Evolutionary conservation across 225 moss, liverwort and hornwort species (phyloP).

Genomic region (Physcomitrium patens): DNA sequence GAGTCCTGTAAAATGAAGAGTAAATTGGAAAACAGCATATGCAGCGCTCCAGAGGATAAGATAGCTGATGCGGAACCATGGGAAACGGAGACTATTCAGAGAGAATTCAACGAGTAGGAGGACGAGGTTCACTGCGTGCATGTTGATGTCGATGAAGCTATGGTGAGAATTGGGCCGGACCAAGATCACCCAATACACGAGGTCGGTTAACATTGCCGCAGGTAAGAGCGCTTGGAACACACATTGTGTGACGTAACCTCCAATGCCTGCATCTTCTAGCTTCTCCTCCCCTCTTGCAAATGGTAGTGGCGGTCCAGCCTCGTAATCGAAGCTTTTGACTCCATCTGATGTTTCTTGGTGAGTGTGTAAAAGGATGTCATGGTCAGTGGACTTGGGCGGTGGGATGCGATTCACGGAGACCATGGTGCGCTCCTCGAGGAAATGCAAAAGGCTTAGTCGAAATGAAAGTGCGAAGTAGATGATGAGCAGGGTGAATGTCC

Average conservation of each 20-base stretch:
- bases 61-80: slow-evolving; percentile 86
- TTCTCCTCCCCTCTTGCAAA: slow-evolving; percentile 36
- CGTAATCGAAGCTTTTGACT: slow-evolving; percentile 10
- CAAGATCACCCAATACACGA: slow-evolving; percentile 80
- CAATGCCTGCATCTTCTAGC: slow-evolving; percentile 49
- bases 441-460: slow-evolving; percentile 50
- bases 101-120: slow-evolving; percentile 64
- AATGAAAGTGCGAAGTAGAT: slow-evolving; percentile 60
- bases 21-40: slow-evolving; percentile 71
- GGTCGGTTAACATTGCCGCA: slow-evolving; percentile 80
- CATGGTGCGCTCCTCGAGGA: slow-evolving; percentile 28
- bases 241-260: slow-evolving; percentile 57
- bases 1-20: slow-evolving; percentile 46
- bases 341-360: neutral
- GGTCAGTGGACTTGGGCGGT: slow-evolving; percentile 30
- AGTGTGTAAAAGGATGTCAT: slow-evolving; percentile 32
- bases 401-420: slow-evolving; percentile 31
- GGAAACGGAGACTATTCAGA: slow-evolving; percentile 77
- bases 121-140: slow-evolving; percentile 74
- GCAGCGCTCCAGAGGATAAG: slow-evolving; percentile 71
- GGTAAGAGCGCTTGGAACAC: slow-evolving; percentile 62
- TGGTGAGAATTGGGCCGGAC: slow-evolving; percentile 65
- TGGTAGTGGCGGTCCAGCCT: slow-evolving; percentile 17
- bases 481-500: slow-evolving; percentile 59
- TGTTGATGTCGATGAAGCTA: slow-evolving; percentile 72